Evolutionary conservation across 257 asterid genomes (phyloP).

Genomic region (Penstemon eatonii): DNA sequence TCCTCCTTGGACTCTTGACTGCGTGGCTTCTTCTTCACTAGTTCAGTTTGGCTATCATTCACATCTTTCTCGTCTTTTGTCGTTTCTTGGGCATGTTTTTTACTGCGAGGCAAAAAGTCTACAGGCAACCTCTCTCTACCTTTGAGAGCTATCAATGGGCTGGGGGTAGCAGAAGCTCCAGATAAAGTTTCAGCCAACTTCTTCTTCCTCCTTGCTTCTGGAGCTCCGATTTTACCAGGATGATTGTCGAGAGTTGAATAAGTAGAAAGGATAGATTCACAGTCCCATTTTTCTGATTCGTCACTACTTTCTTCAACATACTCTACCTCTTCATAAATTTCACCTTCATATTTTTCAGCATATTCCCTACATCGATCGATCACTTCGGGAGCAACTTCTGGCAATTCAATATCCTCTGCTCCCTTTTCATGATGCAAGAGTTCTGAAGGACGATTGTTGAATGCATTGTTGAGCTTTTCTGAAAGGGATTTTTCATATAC

Average conservation of each 20-base stretch:
- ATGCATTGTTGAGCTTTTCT: constrained; percentile 60
- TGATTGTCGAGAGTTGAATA: constrained; percentile 91
- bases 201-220: constrained; percentile 71
- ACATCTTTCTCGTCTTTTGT: constrained; percentile 44
- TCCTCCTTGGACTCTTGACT: constrained; percentile 89
- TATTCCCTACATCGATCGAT: constrained; percentile 64
- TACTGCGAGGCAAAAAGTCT: constrained; percentile 66
- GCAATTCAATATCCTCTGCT: constrained; percentile 42
- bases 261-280: constrained; percentile 84
- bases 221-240: constrained; percentile 85
- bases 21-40: constrained; percentile 53
- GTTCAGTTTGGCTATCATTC: constrained; percentile 39
- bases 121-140: constrained; percentile 85
- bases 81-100: constrained; percentile 44
- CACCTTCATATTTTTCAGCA: constrained; percentile 59
- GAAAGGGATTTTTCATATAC: constrained; percentile 55
- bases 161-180: constrained; percentile 40
- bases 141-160: constrained; percentile 58
- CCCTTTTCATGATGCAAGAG: constrained; percentile 34
- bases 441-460: constrained; percentile 44
- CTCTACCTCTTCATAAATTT: constrained; percentile 45
- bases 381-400: constrained; percentile 67
- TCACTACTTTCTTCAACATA: constrained; percentile 74
- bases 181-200: constrained; percentile 55
- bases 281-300: constrained; percentile 87